Base-by-base conservation (phyloP, 1,139 yeast species). In the Zhuliangozyma parablackwelliae region DNA sequence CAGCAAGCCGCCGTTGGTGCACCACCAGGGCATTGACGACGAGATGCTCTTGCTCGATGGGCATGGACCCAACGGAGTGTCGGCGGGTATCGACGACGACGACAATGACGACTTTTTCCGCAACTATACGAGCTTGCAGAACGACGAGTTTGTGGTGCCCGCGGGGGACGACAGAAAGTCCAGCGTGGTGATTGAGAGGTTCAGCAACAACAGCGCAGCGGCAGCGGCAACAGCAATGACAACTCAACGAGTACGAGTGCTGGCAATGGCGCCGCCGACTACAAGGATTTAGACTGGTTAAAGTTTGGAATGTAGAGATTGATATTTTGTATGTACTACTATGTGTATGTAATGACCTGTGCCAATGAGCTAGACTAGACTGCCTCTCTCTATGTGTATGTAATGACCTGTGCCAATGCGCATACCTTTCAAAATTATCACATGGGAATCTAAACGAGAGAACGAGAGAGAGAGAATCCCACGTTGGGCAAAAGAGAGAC, bases 281-380 rank as follows among this genome's bases (percentile, higher is more conserved):
- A 37, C 35, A 46, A 56, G 34, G 75, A 69, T 46, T 58, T 70
- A 37, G 75, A 69, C 42, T 70, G 76, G 76, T 57, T 70, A 41
- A 69, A 69, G 47, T 70, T 70, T 49, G 75, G 69, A 40, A 56
- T 69, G 13, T 67, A 54, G 43, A 31, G 16, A 16, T 16, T 16
- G 16, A 16, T 16, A 16, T 16, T 16, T 16, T 16, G 16, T 16
- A 16, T 16, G 4, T 16, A 16, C 16, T 16, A 16, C 16, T 4
- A 16, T 16, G 16, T 16, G 16, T 16, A 16, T 16, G 16, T 3
- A 16, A 16, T 16, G 16, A 16, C 16, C 16, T 16, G 16, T 16
- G 4, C 16, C 16, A 16, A 16, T 16, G 4, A 16, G 16, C 16
- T 16, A n/a, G n/a, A n/a, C n/a, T n/a, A n/a, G n/a, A n/a, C n/a